Percentiles rank a stretch among this genome's conserved stretches.
These are phyloP conservation scores for Penicillium freii DNA, from an alignment of 2,329 filamentous ascomycete genomes.

Conservation along the genomic window DNA sequence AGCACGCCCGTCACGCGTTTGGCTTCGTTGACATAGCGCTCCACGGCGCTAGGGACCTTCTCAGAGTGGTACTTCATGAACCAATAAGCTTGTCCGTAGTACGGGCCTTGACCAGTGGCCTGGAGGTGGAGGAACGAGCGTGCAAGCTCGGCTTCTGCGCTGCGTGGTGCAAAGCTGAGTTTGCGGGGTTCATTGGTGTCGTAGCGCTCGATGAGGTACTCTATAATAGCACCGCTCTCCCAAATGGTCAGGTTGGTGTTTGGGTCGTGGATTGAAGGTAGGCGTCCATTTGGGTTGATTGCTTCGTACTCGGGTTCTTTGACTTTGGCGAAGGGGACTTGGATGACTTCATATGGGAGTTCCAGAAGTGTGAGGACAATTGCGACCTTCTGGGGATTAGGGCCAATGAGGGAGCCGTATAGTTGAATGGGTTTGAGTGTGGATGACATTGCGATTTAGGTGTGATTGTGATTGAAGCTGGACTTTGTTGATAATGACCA, in stretches of 20 bases:
- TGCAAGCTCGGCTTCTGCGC: slow-evolving; percentile 39
- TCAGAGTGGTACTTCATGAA: slow-evolving; percentile 43
- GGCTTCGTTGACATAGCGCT: slow-evolving; percentile 46
- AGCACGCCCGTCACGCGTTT: slow-evolving; percentile 46
- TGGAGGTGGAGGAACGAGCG: slow-evolving; percentile 50
- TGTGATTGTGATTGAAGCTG: not conserved
- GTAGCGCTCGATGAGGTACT: slow-evolving; percentile 48
- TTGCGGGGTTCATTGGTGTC: slow-evolving; percentile 37
- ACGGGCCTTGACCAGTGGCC: slow-evolving; percentile 49
- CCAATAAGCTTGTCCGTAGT: slow-evolving; percentile 50
- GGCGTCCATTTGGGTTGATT: slow-evolving; percentile 37
- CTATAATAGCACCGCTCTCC: slow-evolving; percentile 48
- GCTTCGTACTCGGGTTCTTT: slow-evolving; percentile 30
- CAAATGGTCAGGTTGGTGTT: slow-evolving; percentile 43
- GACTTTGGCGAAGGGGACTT: slow-evolving; percentile 22
- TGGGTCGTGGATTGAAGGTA: slow-evolving; percentile 37
- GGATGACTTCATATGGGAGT: slow-evolving; percentile 31
- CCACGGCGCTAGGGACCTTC: slow-evolving; percentile 40
- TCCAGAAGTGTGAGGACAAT: slow-evolving; percentile 34
- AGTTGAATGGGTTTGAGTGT: slow-evolving; percentile 8
- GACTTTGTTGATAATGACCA: not conserved
- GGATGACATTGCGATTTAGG: not conserved
- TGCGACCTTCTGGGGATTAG: slow-evolving; percentile 28
- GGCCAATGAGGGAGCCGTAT: slow-evolving; percentile 14
- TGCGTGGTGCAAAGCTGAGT: slow-evolving; percentile 36